Evolutionary conservation across 75 land plant genomes (phyloP).

Genomic region (Pseudotsuga menziesii): DNA sequence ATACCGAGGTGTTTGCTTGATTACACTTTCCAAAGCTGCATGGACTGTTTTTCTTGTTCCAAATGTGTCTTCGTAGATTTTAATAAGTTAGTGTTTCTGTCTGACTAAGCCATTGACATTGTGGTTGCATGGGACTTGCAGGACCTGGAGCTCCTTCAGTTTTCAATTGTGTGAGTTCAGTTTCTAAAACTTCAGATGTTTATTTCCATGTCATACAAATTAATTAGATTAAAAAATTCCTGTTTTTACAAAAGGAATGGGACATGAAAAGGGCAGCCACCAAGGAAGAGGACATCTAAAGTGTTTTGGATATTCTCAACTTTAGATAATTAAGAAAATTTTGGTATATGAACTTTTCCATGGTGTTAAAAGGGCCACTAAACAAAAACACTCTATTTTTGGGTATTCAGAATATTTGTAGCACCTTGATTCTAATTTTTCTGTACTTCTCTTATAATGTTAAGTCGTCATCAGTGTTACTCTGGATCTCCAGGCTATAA

Average conservation of each 20-base stretch:
- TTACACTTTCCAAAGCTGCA: no score
- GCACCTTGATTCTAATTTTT: neutral
- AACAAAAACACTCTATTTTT: neutral
- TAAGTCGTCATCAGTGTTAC: neutral
- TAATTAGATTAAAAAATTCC: neutral
- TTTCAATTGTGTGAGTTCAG: conserved; percentile 77
- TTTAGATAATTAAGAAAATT: neutral
- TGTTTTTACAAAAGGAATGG: neutral
- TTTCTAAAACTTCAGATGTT: neutral
- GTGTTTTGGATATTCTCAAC: neutral
- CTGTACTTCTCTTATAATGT: neutral
- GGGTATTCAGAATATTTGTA: neutral
- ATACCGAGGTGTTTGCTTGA: no score
- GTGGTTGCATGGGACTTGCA: conserved; percentile 25
- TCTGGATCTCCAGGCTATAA: neutral
- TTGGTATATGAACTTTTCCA: neutral
- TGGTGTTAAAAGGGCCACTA: neutral
- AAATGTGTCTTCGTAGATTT: no score
- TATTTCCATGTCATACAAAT: neutral
- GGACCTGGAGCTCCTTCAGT: conserved; percentile 86
- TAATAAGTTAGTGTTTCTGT: no score
- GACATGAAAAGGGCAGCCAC: neutral
- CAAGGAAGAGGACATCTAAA: neutral
- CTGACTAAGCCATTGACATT: neutral
- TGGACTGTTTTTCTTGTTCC: no score